These are phyloP conservation scores for Solanum habrochaites DNA, from an alignment of 257 asterid species.

Conservation along the genomic window DNA sequence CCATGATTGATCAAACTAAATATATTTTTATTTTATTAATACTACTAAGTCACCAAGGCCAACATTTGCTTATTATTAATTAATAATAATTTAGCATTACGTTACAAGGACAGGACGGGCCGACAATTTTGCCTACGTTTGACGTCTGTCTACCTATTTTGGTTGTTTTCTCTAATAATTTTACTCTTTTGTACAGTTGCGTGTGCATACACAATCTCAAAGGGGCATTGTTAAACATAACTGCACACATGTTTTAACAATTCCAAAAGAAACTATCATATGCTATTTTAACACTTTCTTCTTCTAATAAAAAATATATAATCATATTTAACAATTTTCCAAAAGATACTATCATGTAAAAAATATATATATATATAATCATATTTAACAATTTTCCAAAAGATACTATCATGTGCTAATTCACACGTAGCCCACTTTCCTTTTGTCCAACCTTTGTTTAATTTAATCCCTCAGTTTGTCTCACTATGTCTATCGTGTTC, in stretches of 20 bases:
- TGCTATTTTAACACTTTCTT: background rate
- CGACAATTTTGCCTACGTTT: constrained; percentile 2
- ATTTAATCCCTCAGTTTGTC: background rate
- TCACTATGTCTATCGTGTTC: background rate
- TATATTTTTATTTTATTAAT: background rate
- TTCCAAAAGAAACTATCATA: background rate
- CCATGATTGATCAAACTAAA: background rate
- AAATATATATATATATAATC: no score
- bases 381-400: background rate
- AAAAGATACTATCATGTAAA: background rate
- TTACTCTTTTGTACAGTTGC: background rate
- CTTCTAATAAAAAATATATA: background rate
- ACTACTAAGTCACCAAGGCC: background rate
- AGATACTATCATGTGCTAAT: background rate
- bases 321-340: background rate
- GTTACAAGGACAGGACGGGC: background rate
- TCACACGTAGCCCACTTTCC: background rate
- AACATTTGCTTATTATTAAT: background rate
- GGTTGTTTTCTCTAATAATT: background rate
- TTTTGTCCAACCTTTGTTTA: background rate
- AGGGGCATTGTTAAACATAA: background rate
- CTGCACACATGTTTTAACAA: background rate
- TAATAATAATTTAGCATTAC: background rate
- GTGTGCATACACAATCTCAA: background rate
- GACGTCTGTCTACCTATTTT: constrained; percentile 1